Base-by-base conservation (phyloP, 495 filamentous ascomycete species). In the Penicillium roqueforti region DNA sequence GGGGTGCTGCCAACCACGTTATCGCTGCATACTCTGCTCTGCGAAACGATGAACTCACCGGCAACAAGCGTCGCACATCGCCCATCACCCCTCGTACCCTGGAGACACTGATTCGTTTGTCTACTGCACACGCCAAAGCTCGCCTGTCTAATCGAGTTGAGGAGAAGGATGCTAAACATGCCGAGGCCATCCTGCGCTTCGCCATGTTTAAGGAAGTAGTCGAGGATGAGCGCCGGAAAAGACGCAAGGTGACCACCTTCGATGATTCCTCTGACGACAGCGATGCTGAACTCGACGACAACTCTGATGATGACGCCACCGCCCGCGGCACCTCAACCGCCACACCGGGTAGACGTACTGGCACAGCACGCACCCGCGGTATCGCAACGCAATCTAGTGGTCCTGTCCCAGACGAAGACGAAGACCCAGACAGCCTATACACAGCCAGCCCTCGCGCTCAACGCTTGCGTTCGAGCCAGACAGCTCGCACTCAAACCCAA, bases 201-300 rank as follows among this genome's bases (percentile, higher is more conserved):
- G 93, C 93, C 16, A 83, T 99, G 51, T 99, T 97, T 81, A 99
- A 99, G 69, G 93, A 99, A 74, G 85, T 99, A 16, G 76, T 96
- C 19, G 88, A 93, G 68, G 87, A 89, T 58, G 89, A 91, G 66
- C 88, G 91, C 39, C 80, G 84, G 55, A 92, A 91, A 75, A 68
- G 82, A 52, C 76, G 83, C 56, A 84, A 82, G 65, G 70, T 78
- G 7, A 75, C 69, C 20, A 73, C 54, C 54, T 76, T 68, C 64
- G 77, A 80, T 14, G 73, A 78, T 4, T 76, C 77, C 46, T 72
- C 73, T 16, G 79, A 79, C 2, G 63, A 68, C 29, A 67, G 65
- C 26, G 67, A 70, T 6, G 49, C 57, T 16, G 76, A 76, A 43
- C 71, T 69, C 11, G 76, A 78, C 26, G 71, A 66, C 29, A 63